Evolutionary conservation across 2,329 filamentous ascomycete species (phyloP).

Genomic region (Botrytis galanthina): DNA sequence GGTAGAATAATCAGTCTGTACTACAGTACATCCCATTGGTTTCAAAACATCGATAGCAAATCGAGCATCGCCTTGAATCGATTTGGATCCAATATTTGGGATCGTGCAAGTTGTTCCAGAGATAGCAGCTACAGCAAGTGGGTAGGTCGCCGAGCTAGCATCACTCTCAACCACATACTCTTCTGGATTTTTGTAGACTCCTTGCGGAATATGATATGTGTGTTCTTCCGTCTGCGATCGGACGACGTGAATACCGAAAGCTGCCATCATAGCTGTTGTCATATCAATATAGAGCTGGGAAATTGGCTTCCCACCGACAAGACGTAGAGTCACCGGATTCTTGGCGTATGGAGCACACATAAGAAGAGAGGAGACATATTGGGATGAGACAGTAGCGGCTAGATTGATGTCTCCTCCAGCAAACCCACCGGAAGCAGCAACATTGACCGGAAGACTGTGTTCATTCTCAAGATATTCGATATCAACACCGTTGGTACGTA

Average conservation of each 20-base stretch:
- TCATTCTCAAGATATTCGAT: slow-evolving; percentile 83
- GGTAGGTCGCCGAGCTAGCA: slow-evolving; percentile 96
- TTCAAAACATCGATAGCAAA: slow-evolving; percentile 87
- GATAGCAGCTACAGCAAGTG: slow-evolving; percentile 88
- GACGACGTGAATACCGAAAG: slow-evolving; percentile 81
- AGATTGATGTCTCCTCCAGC: slow-evolving; percentile 85
- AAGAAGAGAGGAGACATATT: slow-evolving; percentile 94
- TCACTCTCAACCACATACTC: slow-evolving; percentile 95
- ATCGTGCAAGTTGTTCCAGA: slow-evolving; percentile 94
- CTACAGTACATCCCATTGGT: slow-evolving; percentile 91
- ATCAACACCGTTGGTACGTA: slow-evolving; percentile 80
- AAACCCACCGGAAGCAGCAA: slow-evolving; percentile 80
- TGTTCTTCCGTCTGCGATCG: slow-evolving; percentile 76
- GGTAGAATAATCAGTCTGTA: slow-evolving; percentile 81
- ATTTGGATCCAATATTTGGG: slow-evolving; percentile 90
- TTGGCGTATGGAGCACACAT: slow-evolving; percentile 98
- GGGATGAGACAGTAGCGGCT: slow-evolving; percentile 94
- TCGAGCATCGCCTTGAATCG: slow-evolving; percentile 89
- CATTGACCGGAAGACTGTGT: slow-evolving; percentile 78
- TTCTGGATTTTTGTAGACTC: slow-evolving; percentile 75
- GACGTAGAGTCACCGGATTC: slow-evolving; percentile 80
- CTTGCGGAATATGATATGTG: slow-evolving; percentile 90
- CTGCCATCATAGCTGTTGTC: slow-evolving; percentile 96
- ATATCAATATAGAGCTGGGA: slow-evolving; percentile 98
- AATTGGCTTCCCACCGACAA: slow-evolving; percentile 96